Evolutionary conservation across 106 monocot genomes (phyloP).

Genomic region (Dioscorea dumetorum): DNA sequence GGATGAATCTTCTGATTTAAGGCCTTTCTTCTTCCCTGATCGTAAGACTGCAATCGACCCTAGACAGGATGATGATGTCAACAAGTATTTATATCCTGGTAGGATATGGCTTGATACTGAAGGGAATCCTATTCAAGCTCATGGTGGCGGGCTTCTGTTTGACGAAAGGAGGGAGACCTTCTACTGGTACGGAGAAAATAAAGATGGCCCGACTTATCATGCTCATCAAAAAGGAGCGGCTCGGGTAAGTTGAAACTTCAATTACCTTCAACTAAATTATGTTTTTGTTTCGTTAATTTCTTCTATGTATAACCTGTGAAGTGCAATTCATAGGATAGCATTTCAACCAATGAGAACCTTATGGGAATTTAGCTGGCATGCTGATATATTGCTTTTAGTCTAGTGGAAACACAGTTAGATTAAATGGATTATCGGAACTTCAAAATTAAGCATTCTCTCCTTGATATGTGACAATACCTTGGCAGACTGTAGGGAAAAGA

Average conservation of each 20-base stretch:
- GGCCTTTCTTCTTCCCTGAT: slow-evolving; percentile 74
- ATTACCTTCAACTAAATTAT: neutral
- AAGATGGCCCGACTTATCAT: slow-evolving; percentile 79
- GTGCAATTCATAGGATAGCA: too few species aligned
- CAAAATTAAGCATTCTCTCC: too few species aligned
- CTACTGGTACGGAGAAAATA: slow-evolving; percentile 99
- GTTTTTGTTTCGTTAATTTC: neutral
- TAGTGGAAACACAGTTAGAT: too few species aligned
- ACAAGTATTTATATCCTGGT: slow-evolving; percentile 67
- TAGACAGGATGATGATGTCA: slow-evolving; percentile 39
- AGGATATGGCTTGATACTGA: slow-evolving; percentile 80
- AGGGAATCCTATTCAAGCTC: slow-evolving; percentile 93
- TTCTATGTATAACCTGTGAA: neutral
- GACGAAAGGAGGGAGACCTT: slow-evolving; percentile 64
- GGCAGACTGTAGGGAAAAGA: too few species aligned
- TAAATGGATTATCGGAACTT: too few species aligned
- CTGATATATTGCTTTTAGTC: too few species aligned
- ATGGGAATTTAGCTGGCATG: too few species aligned
- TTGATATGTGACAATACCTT: too few species aligned
- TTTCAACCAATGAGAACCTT: too few species aligned
- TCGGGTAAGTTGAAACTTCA: slow-evolving; percentile 43
- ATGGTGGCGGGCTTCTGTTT: slow-evolving; percentile 82
- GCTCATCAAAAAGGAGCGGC: slow-evolving; percentile 60
- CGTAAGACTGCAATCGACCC: slow-evolving; percentile 39
- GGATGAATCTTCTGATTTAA: slow-evolving; percentile 74